Evolutionary conservation across 306 rosid genomes (phyloP), one percentile per base, ranked within the genome.

Genomic region (Herpetospermum pedunculosum): DNA sequence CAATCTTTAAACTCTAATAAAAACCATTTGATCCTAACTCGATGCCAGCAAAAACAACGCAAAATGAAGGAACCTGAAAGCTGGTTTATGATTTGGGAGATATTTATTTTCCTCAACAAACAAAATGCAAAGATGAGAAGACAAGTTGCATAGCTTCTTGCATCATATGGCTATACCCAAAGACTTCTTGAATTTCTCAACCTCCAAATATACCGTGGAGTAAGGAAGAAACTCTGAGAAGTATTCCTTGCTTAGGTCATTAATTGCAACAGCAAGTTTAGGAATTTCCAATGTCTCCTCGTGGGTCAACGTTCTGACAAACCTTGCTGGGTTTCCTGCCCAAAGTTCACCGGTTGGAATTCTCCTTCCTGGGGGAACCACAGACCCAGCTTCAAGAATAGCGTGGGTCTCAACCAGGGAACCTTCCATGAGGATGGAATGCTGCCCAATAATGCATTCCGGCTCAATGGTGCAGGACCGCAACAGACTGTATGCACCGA

Each of bases 271-370:
- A 0, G 99, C 97, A 12, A 95, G 97, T 85, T 95, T 95, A 29
- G 97, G 97, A 79, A 95, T 95, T 85, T 95, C 99, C 75, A 90
- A 67, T 81, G 84, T 92, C 86, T 95, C 99, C 84, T 95, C 99
- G 73, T 90, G 93, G 67, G 93, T 82, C 76, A 92, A 76, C 32
- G 90, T 79, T 82, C 96, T 87, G 71, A 95, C 93, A 86, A 84
- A 92, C 84, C 85, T 87, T 13, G 99, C 99, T 2, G 99, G 99
- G 80, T 95, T 95, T 80, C 99, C 97, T 4, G 96, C 97, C 99
- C 96, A 95, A 60, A 95, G 96, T 85, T 95, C 96, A 57, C 96
- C 97, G 0, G 90, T 83, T 18, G 99, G 99, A 69, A 95, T 95
- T 77, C 97, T 84, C 82, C 97, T 88, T 67, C 99, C 99, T 0